Evolutionary conservation across 2,329 filamentous ascomycete genomes (phyloP), one percentile per base, ranked within the genome.

Genomic region (Escovopsis sp.): DNA sequence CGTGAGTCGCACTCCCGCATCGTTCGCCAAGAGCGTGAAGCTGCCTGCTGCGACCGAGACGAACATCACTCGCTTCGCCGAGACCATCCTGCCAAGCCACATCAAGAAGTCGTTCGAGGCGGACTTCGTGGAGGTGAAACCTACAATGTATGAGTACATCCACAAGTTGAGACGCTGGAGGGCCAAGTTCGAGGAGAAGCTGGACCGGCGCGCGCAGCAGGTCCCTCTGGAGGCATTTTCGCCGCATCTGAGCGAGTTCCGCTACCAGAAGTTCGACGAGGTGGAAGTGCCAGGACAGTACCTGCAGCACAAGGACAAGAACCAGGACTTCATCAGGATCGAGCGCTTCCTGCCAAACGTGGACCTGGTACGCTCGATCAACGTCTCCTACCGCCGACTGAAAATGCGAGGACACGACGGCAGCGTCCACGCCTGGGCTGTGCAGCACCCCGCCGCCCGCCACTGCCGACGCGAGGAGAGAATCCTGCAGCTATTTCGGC

Each of bases 261-360:
- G 85, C 27, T 98, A 94, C 65, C 79, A 90, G 55, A 96, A 94
- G 56, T 94, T 98, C 46, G 90, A 99, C 51, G 92, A 98, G 49
- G 88, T 99, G 11, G 90, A 99, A 58, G 76, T 99, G 26, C 92
- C 92, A 3, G 90, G 90, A 1, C 90, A 99, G 54, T 99, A 99
- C 56, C 64, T 94, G 43, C 79, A 93, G 53, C 90, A 94, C 61
- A 92, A 90, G 57, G 92, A 99, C 50, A 98, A 96, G 71, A 98
- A 98, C 56, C 86, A 93, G 48, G 90, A 98, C 55, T 98, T 99
- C 53, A 79, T 98, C 45, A 80, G 87, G 31, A 96, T 98, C 45
- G 92, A 98, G 55, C 80, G 88, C 17, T 98, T 98, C 72, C 61
- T 98, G 48, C 87, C 92, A 9, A 83, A 90, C 44, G 86, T 99